These are phyloP conservation scores for Xylogone sp. DNA, from an alignment of 2,329 filamentous ascomycete genomes.

Conservation along the genomic window DNA sequence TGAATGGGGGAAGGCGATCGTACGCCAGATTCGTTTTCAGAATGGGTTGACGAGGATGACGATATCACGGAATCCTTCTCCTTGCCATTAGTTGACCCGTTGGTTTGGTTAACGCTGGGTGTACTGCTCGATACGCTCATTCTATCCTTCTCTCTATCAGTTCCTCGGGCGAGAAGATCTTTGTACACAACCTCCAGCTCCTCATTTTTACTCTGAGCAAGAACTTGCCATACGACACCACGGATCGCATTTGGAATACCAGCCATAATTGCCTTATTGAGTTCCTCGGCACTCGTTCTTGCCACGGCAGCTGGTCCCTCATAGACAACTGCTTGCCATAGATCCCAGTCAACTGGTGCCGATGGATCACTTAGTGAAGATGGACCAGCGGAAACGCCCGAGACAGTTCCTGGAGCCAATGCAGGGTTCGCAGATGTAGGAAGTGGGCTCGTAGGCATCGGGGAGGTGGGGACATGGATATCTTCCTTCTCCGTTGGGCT, in stretches of 20 bases:
- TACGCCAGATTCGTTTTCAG: conserved; percentile 57
- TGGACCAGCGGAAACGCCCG: conserved; percentile 73
- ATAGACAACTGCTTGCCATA: conserved; percentile 96
- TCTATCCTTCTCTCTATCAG: conserved; percentile 72
- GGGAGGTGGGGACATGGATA: conserved; percentile 35
- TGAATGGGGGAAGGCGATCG: conserved; percentile 53
- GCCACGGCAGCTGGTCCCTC: conserved; percentile 88
- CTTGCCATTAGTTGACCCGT: conserved; percentile 50
- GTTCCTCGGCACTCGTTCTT: conserved; percentile 80
- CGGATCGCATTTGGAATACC: conserved; percentile 94
- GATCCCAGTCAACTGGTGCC: conserved; percentile 90
- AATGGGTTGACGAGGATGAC: conserved; percentile 81
- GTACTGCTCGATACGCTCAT: conserved; percentile 34
- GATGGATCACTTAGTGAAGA: conserved; percentile 62
- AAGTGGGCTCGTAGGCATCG: conserved; percentile 38
- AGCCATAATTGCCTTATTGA: conserved; percentile 85
- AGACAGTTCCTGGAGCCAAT: conserved; percentile 79
- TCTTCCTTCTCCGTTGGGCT: conserved; percentile 35
- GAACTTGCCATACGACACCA: conserved; percentile 97
- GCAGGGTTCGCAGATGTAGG: conserved; percentile 64
- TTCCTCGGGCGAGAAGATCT: conserved; percentile 75
- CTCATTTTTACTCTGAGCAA: conserved; percentile 92
- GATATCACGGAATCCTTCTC: conserved; percentile 68
- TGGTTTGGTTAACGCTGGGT: conserved; percentile 44
- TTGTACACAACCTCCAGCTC: conserved; percentile 84